Percentiles rank a stretch among this genome's conserved stretches.
These are phyloP conservation scores for Ustilago sp. DNA, from an alignment of 1,284 basidiomycete genomes.

Conservation along the genomic window DNA sequence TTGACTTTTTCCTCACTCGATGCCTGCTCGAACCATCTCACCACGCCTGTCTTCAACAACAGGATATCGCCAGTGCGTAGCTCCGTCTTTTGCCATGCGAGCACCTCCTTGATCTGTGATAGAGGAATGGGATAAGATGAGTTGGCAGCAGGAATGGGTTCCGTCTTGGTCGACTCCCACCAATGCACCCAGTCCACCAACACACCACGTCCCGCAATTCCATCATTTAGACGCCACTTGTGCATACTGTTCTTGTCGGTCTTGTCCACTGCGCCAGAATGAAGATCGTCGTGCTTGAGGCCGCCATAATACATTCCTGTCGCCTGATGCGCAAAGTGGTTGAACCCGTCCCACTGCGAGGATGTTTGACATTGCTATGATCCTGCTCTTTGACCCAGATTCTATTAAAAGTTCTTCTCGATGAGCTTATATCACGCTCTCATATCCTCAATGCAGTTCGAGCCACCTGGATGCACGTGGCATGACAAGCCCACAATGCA, in stretches of 20 bases:
- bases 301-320: constrained; percentile 41
- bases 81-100: constrained; percentile 32
- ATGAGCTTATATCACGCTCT: background rate
- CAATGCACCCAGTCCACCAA: constrained; percentile 51
- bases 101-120: constrained; percentile 37
- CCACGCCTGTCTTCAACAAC: constrained; percentile 38
- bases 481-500: background rate
- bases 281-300: constrained; percentile 38
- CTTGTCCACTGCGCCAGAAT: constrained; percentile 31
- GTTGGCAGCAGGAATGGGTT: constrained; percentile 31
- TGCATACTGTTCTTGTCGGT: constrained; percentile 39
- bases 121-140: constrained; percentile 37
- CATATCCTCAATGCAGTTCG: background rate
- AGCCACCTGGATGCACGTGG: background rate
- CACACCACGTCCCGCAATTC: constrained; percentile 42
- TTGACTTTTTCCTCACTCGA: constrained; percentile 27
- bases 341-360: constrained; percentile 52
- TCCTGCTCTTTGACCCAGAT: background rate
- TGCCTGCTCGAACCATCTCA: constrained; percentile 44
- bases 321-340: constrained; percentile 43
- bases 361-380: constrained; percentile 15
- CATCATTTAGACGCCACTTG: constrained; percentile 38
- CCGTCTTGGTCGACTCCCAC: constrained; percentile 43
- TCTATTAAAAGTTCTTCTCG: too few relatives aligned
- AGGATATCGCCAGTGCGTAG: constrained; percentile 34